Evolutionary conservation across 169 alveolate genomes (phyloP), one percentile per base, ranked within the genome.

Genomic region (Cryptosporidium andersoni): DNA sequence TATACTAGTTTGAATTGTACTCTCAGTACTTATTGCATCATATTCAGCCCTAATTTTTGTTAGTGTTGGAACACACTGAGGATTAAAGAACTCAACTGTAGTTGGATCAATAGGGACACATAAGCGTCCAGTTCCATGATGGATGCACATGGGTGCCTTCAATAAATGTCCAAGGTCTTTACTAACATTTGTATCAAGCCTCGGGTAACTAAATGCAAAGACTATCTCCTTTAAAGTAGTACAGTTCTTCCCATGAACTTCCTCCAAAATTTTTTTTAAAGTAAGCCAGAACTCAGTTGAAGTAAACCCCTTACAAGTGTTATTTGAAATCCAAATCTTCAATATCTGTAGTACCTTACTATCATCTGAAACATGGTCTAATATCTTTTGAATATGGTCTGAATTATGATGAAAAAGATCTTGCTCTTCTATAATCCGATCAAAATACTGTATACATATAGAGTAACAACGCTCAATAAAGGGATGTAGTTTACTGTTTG

Each of bases 111-210:
- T 65, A 34, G 96, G 96, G 49, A 93, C 93, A 82, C 96, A 93
- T 51, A 93, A 91, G 64, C 95, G 74, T 82, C 98, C 98, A 39
- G 98, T 95, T 65, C 93, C 91, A 39, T 93, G 95, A 52, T 95
- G 98, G 48, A 95, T 92, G 68, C 97, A 94, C 89, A 95, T 94
- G 40, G 98, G 98, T 3, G 96, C 89, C 82, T 95, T 95, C 66
- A 95, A 88, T 62, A 95, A 81, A 80, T 95, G 98, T 48, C 94
- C 95, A 51, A 94, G 93, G 64, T 93, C 97, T 82, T 94, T 95
- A 51, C 92, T 89, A 64, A 91, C 95, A 60, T 92, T 92, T 37
- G 90, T 82, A 48, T 90, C 95, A 12, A 91, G 91, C 65, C 94
- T 64, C 3, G 96, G 96, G 68, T 91, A 93, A 48, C 94, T 81